Evolutionary conservation across 169 alveolate genomes (phyloP), one percentile per base, ranked within the genome.

Genomic region (Amoebophrya sp.): DNA sequence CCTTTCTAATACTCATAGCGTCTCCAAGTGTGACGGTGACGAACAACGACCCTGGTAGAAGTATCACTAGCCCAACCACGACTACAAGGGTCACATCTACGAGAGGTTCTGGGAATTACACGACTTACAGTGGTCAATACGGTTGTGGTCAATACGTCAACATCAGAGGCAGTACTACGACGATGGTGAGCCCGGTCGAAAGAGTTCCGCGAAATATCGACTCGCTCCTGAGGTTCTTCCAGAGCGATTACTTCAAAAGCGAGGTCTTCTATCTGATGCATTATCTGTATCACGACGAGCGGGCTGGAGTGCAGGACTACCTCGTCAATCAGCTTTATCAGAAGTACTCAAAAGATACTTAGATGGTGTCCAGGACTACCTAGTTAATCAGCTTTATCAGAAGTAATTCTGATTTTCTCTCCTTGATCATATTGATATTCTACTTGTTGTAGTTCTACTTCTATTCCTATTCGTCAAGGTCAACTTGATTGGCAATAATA

Each of bases 231-330:
- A 94, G 98, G 47, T 94, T 97, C 26, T 97, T 96, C 92, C 98
- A 97, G 90, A 96, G 97, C 89, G 98, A 97, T 91, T 96, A 95
- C 90, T 97, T 97, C 93, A 47, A 47, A 47, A 47, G 65, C 65
- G 98, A 97, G 93, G 96, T 98, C 29, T 96, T 95, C 78, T 94
- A 97, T 90, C 98, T 97, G 93, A 94, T 97, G 94, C 94, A 96
- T 90, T 97, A 97, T 93, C 95, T 97, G 77, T 97, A 95, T 89
- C 97, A 96, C 92, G 95, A 95, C 91, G 95, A 95, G 94, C 98
- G 96, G 91, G 94, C 96, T 40, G 98, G 98, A 10, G 97, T 96
- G 36, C 98, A 97, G 92, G 98, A 97, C 65, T 97, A 96, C 91
- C 95, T 97, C 41, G 98, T 97, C 29, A 97, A 97, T 93, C 92